A percentile compares a stretch with the other conserved stretches of the same genome.
phyloP scores from a whole-genome alignment of 139 green algal genomes.

The Nannochloris sp. region DNA sequence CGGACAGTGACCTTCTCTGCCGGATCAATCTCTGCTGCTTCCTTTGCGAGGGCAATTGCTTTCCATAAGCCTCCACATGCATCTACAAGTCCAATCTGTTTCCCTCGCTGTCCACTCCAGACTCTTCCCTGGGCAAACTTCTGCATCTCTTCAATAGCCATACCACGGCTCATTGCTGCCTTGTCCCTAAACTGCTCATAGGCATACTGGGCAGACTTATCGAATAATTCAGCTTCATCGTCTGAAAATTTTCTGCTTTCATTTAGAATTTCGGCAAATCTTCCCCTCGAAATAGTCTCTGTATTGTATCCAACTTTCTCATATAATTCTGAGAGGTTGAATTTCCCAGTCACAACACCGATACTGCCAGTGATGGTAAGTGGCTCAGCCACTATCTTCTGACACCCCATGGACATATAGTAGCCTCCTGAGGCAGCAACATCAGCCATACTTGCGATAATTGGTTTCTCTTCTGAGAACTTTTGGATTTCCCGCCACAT shows the following conservation, averaged over 20 bases:
- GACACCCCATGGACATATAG: conserved; percentile 83
- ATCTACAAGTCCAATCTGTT: conserved; percentile 71
- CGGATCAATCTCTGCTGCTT: conserved; percentile 46
- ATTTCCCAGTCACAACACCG: conserved; percentile 51
- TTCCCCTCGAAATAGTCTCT: conserved; percentile 61
- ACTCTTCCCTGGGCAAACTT: conserved; percentile 72
- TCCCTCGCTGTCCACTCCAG: conserved; percentile 67
- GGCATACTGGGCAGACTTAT: conserved; percentile 54
- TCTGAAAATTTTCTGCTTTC: conserved; percentile 54
- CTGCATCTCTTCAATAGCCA: conserved; percentile 48
- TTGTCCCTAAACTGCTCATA: conserved; percentile 80
- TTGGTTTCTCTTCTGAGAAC: conserved; percentile 69
- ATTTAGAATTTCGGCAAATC: conserved; percentile 50
- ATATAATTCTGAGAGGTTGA: conserved; percentile 59
- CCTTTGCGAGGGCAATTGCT: conserved; percentile 71
- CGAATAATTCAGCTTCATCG: conserved; percentile 76
- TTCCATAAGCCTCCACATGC: conserved; percentile 63
- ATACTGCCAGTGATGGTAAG: conserved; percentile 91
- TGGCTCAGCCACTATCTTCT: conserved; percentile 71
- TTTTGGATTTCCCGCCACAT: conserved; percentile 83
- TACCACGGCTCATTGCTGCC: conserved; percentile 41
- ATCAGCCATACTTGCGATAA: conserved; percentile 89
- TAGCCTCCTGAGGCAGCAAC: conserved; percentile 89
- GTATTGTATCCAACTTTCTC: conserved; percentile 63
- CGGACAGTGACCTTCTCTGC: conserved; percentile 35